These are phyloP conservation scores for Setaria italica DNA, from an alignment of 202 grass and related monocot genomes.

Conservation along the genomic window DNA sequence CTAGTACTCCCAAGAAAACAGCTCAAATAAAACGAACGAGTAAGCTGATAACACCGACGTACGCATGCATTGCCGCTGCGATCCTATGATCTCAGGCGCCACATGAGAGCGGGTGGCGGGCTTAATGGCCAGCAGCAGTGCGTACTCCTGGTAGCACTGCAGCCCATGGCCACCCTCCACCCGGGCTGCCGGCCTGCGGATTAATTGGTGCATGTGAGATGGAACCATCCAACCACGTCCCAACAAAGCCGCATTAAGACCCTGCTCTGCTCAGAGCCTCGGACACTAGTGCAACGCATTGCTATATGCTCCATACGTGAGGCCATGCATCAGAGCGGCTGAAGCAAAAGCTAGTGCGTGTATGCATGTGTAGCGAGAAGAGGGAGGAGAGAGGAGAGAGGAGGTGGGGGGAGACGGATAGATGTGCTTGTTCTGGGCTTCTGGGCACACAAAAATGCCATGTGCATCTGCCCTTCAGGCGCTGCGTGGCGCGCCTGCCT, in stretches of 20 bases:
- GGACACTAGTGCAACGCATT: background rate
- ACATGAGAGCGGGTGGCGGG: background rate
- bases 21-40: too few relatives aligned
- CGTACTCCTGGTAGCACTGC: background rate
- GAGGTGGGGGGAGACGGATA: background rate
- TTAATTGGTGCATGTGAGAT: conserved; percentile 51
- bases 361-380: background rate
- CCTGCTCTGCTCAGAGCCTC: conserved; percentile 5
- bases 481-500: too few relatives aligned
- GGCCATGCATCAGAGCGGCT: background rate
- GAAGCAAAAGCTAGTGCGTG: background rate
- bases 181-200: background rate
- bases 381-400: background rate
- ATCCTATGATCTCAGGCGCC: background rate
- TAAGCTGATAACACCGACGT: too few relatives aligned
- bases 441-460: background rate
- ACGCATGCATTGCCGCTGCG: background rate
- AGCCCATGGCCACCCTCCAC: background rate
- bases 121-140: background rate
- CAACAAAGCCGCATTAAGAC: conserved; percentile 56
- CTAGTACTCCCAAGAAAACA: background rate
- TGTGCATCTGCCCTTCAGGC: too few relatives aligned
- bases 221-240: conserved; percentile 54
- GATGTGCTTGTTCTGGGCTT: background rate
- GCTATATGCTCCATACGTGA: background rate